Percentiles rank a stretch among this genome's conserved stretches.
These are phyloP conservation scores for Moricandia arvensis DNA, from an alignment of 345 rosid species.

Conservation along the genomic window DNA sequence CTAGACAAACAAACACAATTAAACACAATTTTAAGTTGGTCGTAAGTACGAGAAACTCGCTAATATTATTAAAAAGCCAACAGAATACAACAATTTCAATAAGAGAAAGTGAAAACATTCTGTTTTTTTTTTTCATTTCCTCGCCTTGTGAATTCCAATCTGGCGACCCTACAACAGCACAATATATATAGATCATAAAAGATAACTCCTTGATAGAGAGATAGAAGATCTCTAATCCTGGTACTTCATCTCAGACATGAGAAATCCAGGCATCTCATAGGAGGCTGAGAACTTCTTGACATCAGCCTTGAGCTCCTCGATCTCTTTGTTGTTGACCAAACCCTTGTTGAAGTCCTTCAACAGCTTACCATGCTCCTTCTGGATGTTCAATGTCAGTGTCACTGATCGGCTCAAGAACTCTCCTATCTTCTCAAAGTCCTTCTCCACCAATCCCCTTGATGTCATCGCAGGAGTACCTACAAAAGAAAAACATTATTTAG, in stretches of 20 bases:
- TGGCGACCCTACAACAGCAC: constrained; percentile 29
- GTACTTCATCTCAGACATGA: constrained; percentile 77
- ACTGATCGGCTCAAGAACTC: constrained; percentile 95
- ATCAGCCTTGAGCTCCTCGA: constrained; percentile 76
- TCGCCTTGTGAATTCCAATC: constrained; percentile 20
- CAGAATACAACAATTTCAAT: constrained; percentile 34
- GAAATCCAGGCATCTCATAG: constrained; percentile 83
- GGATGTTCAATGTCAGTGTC: constrained; percentile 72
- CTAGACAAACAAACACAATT: neutral
- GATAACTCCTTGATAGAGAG: constrained; percentile 4
- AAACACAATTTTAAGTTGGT: neutral
- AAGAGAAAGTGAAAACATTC: neutral
- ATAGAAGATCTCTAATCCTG: constrained; percentile 42
- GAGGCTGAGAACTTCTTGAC: constrained; percentile 74
- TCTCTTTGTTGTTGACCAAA: constrained; percentile 79
- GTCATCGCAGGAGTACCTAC: constrained; percentile 98
- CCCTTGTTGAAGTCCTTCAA: constrained; percentile 93
- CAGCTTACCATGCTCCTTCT: constrained; percentile 82
- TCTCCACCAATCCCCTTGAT: constrained; percentile 91
- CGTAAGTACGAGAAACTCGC: neutral
- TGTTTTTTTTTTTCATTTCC: constrained; percentile 5
- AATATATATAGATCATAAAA: constrained; percentile 14
- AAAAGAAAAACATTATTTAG: neutral
- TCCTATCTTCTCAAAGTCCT: constrained; percentile 91
- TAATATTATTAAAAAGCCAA: constrained; percentile 3